Conservation (phyloP, 2,329 filamentous ascomycete genomes). For the Colletotrichum sp. region DNA sequence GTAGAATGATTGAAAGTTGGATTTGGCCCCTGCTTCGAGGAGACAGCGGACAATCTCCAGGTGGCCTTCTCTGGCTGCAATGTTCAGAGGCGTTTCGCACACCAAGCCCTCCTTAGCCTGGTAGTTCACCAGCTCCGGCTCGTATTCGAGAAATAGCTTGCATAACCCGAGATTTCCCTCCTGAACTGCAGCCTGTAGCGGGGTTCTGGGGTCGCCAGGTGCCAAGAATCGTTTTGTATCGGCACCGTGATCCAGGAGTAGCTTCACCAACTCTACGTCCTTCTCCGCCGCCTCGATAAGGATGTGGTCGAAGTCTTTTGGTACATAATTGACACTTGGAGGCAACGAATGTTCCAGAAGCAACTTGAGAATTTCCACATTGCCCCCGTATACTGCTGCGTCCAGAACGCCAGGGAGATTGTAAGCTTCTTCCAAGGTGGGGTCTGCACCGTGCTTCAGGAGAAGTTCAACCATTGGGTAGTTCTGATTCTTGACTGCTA, state of each 20-base stretch:
- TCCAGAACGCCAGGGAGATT: constrained; percentile 14
- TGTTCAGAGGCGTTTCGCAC: constrained; percentile 22
- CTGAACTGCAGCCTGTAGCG: constrained; percentile 23
- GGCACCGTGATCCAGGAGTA: constrained; percentile 25
- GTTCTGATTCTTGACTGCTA: not conserved
- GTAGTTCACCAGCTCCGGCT: constrained; percentile 24
- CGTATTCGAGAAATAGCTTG: constrained; percentile 23
- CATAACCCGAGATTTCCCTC: constrained; percentile 18
- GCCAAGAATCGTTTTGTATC: constrained; percentile 20
- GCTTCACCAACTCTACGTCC: constrained; percentile 14
- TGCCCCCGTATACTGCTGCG: not conserved
- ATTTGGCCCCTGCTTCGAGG: constrained; percentile 24
- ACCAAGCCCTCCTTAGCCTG: constrained; percentile 16
- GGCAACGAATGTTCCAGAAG: constrained; percentile 23
- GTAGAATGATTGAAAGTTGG: constrained; percentile 4
- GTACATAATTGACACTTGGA: constrained; percentile 20
- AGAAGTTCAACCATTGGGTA: constrained; percentile 24
- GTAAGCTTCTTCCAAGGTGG: constrained; percentile 26
- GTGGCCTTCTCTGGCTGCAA: constrained; percentile 18
- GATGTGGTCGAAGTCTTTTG: constrained; percentile 3
- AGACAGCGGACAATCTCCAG: constrained; percentile 19
- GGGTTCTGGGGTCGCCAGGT: not conserved
- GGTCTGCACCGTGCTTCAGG: constrained; percentile 26
- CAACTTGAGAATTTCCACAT: constrained; percentile 11
- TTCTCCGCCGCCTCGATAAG: constrained; percentile 9